phyloP scores from a whole-genome alignment of 352 stramenopile species.

The Globisporangium echinulatum region DNA sequence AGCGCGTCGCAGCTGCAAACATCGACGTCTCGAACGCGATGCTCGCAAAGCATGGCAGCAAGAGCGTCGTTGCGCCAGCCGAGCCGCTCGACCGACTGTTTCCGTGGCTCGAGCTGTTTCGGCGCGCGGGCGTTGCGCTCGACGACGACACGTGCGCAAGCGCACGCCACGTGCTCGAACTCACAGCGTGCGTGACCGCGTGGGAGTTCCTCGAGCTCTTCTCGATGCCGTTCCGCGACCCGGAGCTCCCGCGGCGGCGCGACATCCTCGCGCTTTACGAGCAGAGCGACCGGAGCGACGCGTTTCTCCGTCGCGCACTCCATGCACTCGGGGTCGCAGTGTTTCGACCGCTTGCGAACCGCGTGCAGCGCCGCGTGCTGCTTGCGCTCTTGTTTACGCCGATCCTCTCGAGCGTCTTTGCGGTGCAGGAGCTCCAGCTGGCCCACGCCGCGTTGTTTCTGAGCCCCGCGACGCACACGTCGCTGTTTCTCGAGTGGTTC shows the following conservation, averaged over 20 bases:
- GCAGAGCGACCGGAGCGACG: constrained; percentile 43
- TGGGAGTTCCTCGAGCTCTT: constrained; percentile 80
- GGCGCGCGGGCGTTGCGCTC: constrained; percentile 39
- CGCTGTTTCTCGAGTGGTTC: constrained; percentile 79
- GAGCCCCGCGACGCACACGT: constrained; percentile 32
- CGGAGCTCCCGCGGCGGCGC: constrained; percentile 42
- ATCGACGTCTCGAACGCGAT: constrained; percentile 13
- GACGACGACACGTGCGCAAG: constrained; percentile 44
- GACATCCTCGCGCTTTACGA: constrained; percentile 66
- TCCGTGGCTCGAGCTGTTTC: constrained; percentile 68
- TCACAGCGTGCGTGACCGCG: constrained; percentile 38
- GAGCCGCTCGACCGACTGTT: constrained; percentile 24
- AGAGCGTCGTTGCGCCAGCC: background rate
- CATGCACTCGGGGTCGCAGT: constrained; percentile 39
- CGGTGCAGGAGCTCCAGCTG: constrained; percentile 60
- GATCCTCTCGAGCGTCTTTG: constrained; percentile 72
- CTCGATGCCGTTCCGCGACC: constrained; percentile 68
- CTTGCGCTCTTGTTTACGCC: constrained; percentile 67
- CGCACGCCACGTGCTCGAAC: constrained; percentile 32
- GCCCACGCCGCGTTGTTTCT: constrained; percentile 61
- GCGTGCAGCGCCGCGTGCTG: constrained; percentile 28
- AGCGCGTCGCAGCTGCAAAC: constrained; percentile 11
- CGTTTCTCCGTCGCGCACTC: constrained; percentile 47
- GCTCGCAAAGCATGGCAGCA: constrained; percentile 9
- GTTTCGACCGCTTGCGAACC: constrained; percentile 34